phyloP scores from a whole-genome alignment of 306 rosid species.

The Prosopis cineraria region DNA sequence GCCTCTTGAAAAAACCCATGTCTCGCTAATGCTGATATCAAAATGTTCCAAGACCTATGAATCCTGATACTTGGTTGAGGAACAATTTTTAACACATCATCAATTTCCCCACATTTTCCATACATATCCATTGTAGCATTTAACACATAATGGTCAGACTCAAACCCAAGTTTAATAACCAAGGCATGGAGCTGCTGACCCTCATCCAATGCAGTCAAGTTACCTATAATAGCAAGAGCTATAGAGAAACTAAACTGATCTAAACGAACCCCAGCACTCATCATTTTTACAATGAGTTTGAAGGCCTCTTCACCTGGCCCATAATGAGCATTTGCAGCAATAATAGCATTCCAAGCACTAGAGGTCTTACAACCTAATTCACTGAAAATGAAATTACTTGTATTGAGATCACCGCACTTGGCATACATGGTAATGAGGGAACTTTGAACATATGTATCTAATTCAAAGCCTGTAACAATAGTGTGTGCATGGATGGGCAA shows the following conservation, averaged over 20 bases:
- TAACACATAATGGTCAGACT: constrained; percentile 63
- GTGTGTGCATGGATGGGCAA: constrained; percentile 70
- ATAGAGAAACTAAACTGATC: constrained; percentile 86
- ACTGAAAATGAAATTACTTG: constrained; percentile 64
- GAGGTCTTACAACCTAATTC: constrained; percentile 56
- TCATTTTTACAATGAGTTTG: constrained; percentile 64
- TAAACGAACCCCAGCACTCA: constrained; percentile 51
- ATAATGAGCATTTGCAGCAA: constrained; percentile 76
- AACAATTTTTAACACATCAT: constrained; percentile 65
- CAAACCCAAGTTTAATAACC: constrained; percentile 73
- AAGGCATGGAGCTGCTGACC: constrained; percentile 85
- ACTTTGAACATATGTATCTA: constrained; percentile 70
- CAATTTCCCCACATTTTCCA: constrained; percentile 90
- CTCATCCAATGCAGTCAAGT: constrained; percentile 84
- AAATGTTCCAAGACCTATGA: constrained; percentile 79
- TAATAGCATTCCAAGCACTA: constrained; percentile 81
- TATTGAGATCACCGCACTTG: constrained; percentile 68
- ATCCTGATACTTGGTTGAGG: constrained; percentile 60
- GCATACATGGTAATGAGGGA: constrained; percentile 90
- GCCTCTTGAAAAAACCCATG: constrained; percentile 77
- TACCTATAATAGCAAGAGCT: constrained; percentile 70
- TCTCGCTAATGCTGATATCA: constrained; percentile 84
- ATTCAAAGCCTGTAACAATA: constrained; percentile 66
- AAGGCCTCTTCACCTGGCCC: constrained; percentile 83
- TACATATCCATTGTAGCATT: constrained; percentile 95